Base-by-base conservation (phyloP, 2,329 filamentous ascomycete genomes). In the Aspergillus melleus region DNA sequence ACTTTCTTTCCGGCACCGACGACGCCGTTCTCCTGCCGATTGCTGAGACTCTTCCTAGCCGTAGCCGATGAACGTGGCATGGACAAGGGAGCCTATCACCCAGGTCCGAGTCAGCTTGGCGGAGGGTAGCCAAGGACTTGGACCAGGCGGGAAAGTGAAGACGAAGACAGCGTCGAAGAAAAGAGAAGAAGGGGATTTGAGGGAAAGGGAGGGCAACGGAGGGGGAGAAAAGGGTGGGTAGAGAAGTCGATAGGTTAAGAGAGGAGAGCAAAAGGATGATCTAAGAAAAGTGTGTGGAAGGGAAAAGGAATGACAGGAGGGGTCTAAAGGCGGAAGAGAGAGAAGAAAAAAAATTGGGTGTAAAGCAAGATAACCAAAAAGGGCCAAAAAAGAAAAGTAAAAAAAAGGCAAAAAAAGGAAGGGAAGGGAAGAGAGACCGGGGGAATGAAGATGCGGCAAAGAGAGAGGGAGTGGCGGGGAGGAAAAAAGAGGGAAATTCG, bases 21-120 rank as follows among this genome's bases (percentile, higher is more conserved):
- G 76, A 92, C 83, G 73, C 91, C 92, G 88, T 91, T 92, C 80
- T 96, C 92, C 80, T 96, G 90, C 77, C 90, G 87, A 72, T 83
- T 86, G 79, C 89, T 89, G 80, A 88, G 84, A 80, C 82, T 89
- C 75, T 81, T 80, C 72, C 79, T 79, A 74, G 77, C 75, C 70
- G 79, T 76, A 71, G 73, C 74, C 65, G 73, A 75, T 76, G 76
- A 77, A 73, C 78, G 79, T 77, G 79, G 78, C 80, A 81, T 81
- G 75, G 79, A 77, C 74, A 70, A 79, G 73, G 70, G 71, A 69
- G 72, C 72, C 73, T 68, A 68, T 73, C 68, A 72, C 70, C 74
- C 72, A 75, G 74, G 73, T 76, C 76, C 76, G 70, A 78, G 76
- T 78, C 76, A 72, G 73, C 76, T 78, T 79, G 80, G 79, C 79